Percentiles rank a stretch among this genome's conserved stretches.
Conservation (phyloP, 495 filamentous ascomycete genomes). For the Chlorociboria aeruginascens region DNA sequence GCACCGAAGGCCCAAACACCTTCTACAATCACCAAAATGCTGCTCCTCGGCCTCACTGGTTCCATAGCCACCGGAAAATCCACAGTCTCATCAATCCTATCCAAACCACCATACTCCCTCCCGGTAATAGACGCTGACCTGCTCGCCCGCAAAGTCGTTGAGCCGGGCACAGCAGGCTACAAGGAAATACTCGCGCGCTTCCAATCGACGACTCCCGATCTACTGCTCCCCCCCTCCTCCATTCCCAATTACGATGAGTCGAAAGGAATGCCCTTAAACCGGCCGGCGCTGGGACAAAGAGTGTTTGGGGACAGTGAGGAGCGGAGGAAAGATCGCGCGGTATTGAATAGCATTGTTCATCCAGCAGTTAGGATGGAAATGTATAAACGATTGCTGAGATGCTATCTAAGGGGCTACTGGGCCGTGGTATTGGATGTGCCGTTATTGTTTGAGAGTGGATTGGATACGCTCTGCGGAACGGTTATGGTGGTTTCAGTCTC, state of each 20-base stretch:
- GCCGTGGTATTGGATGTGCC: constrained; percentile 91
- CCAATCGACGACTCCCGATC: constrained; percentile 64
- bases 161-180: constrained; percentile 70
- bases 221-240: constrained; percentile 46
- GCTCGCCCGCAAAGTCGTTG: constrained; percentile 80
- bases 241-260: constrained; percentile 24
- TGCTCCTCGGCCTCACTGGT: constrained; percentile 91
- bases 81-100: constrained; percentile 78
- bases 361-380: constrained; percentile 72
- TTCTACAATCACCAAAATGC: constrained; percentile 41
- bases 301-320: constrained; percentile 70
- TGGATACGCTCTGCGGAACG: constrained; percentile 68
- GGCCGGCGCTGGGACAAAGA: constrained; percentile 69
- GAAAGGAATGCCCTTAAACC: constrained; percentile 62
- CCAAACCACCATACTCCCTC: constrained; percentile 65
- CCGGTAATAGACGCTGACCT: constrained; percentile 94
- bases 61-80: constrained; percentile 98
- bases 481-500: constrained; percentile 67
- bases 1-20: not conserved
- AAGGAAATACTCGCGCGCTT: constrained; percentile 69
- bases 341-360: constrained; percentile 85
- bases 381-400: constrained; percentile 48
- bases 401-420: constrained; percentile 64
- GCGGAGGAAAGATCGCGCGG: constrained; percentile 49
- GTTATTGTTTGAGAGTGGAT: constrained; percentile 72